These are phyloP conservation scores for Apiospora hydei DNA, from an alignment of 2,329 filamentous ascomycete species.

Conservation along the genomic window DNA sequence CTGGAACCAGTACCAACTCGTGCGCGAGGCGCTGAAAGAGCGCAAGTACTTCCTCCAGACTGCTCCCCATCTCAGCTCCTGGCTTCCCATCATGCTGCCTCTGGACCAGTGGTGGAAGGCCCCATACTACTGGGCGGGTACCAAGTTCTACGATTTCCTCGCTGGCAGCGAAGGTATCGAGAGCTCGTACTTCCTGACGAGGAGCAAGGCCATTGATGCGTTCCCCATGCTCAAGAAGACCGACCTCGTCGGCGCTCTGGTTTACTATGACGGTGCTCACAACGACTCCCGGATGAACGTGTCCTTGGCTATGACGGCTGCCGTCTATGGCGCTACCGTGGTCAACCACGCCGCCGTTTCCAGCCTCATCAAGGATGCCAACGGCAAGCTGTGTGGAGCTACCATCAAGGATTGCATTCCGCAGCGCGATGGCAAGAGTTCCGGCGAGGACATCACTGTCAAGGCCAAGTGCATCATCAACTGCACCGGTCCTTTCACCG, in stretches of 20 bases:
- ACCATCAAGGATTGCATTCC: constrained; percentile 74
- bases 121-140: constrained; percentile 79
- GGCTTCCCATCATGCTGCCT: constrained; percentile 80
- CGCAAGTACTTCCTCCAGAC: constrained; percentile 79
- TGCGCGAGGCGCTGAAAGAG: constrained; percentile 76
- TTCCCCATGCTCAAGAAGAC: constrained; percentile 89
- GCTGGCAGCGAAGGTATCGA: constrained; percentile 89
- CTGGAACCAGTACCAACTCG: constrained; percentile 75
- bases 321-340: constrained; percentile 84
- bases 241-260: constrained; percentile 79
- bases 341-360: constrained; percentile 87
- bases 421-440: constrained; percentile 66
- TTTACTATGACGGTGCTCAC: constrained; percentile 92
- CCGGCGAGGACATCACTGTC: constrained; percentile 70
- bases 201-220: constrained; percentile 83
- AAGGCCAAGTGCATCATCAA: constrained; percentile 85
- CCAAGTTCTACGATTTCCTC: constrained; percentile 84
- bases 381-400: constrained; percentile 77
- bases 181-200: constrained; percentile 86
- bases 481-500: constrained; percentile 87
- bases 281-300: constrained; percentile 95
- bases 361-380: constrained; percentile 74
- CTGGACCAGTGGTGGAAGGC: constrained; percentile 80
- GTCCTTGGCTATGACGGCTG: constrained; percentile 85
- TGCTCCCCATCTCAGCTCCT: constrained; percentile 75